A percentile compares a stretch with the other conserved stretches of the same genome.
phyloP scores from a whole-genome alignment of 306 rosid genomes.

The Castanospermum australe region DNA sequence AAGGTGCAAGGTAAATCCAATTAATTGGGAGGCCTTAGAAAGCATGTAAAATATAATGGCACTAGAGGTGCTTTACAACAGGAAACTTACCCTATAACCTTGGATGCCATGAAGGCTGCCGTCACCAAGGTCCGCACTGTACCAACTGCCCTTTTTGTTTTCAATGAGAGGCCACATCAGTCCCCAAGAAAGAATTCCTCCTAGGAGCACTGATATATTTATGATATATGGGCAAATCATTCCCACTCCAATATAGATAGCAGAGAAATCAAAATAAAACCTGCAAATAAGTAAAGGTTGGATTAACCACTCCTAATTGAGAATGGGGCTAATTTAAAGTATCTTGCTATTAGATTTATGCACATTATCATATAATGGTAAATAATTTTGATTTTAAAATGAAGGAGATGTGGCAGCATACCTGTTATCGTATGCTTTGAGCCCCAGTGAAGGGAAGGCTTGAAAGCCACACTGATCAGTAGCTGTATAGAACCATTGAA shows the following conservation, averaged over 20 bases:
- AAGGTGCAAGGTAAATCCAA: slow-evolving; percentile 18
- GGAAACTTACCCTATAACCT: slow-evolving; percentile 48
- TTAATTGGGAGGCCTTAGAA: neutral
- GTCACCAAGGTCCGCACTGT: neutral
- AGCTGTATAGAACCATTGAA: slow-evolving; percentile 59
- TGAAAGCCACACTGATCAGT: slow-evolving; percentile 49
- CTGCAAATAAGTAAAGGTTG: slow-evolving; percentile 29
- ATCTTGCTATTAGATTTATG: slow-evolving; percentile 2
- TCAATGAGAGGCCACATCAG: slow-evolving; percentile 54
- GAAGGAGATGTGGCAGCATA: slow-evolving; percentile 13
- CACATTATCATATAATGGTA: neutral
- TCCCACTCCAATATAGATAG: slow-evolving; percentile 57
- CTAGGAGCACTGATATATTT: slow-evolving; percentile 50
- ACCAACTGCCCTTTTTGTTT: slow-evolving; percentile 48
- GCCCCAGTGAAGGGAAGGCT: slow-evolving; percentile 51
- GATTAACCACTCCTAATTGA: neutral
- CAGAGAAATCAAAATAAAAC: slow-evolving; percentile 54
- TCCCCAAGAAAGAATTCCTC: slow-evolving; percentile 63
- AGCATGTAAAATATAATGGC: neutral
- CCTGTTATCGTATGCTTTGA: slow-evolving; percentile 44
- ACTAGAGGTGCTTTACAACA: neutral
- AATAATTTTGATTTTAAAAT: neutral
- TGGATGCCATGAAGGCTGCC: slow-evolving; percentile 39
- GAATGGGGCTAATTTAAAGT: neutral
- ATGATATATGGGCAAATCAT: slow-evolving; percentile 61